These are phyloP conservation scores for Termitomyces sp. DNA, from an alignment of 768 basidiomycete species.

Conservation along the genomic window DNA sequence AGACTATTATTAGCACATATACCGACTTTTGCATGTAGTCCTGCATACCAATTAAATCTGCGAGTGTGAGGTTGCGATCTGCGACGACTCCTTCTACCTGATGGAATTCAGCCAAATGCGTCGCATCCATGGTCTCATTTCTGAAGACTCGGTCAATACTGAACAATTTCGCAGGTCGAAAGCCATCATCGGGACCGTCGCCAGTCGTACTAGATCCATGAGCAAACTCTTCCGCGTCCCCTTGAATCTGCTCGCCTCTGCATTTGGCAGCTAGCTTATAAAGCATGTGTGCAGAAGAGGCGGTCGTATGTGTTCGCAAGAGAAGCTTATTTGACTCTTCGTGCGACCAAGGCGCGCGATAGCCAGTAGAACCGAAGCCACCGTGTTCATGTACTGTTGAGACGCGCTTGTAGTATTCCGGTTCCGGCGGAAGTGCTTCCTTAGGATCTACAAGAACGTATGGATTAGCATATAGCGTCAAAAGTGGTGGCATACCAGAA, in stretches of 20 bases:
- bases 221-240: constrained; percentile 35
- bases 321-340: constrained; percentile 91
- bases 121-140: constrained; percentile 98
- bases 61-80: constrained; percentile 86
- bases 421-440: constrained; percentile 65
- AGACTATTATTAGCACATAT: not conserved
- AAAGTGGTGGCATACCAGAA: constrained; percentile 54
- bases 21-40: not conserved
- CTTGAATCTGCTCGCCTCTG: constrained; percentile 48
- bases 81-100: constrained; percentile 99
- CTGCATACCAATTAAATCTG: constrained; percentile 83
- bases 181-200: constrained; percentile 54
- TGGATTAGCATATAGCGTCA: not conserved
- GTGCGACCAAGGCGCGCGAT: constrained; percentile 92
- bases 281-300: constrained; percentile 90
- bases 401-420: constrained; percentile 83
- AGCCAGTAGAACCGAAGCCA: constrained; percentile 90
- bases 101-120: constrained; percentile 98
- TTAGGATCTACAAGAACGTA: constrained; percentile 57
- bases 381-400: constrained; percentile 81
- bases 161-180: constrained; percentile 90
- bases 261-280: constrained; percentile 87
- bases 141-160: constrained; percentile 98
- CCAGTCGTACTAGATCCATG: constrained; percentile 29
- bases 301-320: constrained; percentile 94